Percentiles rank a stretch among this genome's conserved stretches.
These are phyloP conservation scores for Stephanodiscus triporus DNA, from an alignment of 108 stramenopile species.

Conservation along the genomic window DNA sequence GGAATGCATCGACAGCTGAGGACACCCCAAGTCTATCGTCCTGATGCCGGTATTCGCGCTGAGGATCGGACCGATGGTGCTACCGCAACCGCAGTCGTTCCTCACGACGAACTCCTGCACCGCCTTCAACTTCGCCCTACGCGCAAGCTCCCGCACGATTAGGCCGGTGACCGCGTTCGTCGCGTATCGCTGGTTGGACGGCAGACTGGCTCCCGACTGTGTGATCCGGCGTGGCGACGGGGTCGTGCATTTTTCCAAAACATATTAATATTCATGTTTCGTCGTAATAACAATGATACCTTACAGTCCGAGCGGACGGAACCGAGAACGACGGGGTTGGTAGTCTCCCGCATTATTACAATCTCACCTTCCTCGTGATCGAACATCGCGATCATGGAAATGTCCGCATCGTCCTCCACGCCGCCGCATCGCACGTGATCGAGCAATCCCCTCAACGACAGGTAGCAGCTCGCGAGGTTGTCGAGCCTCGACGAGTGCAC, in stretches of 20 bases:
- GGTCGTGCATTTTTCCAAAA: no score
- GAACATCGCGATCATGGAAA: slow-evolving; percentile 91
- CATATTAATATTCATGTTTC: no score
- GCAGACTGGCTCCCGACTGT: slow-evolving; percentile 75
- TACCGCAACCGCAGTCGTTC: slow-evolving; percentile 95
- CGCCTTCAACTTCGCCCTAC: slow-evolving; percentile 66
- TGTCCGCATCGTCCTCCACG: slow-evolving; percentile 61
- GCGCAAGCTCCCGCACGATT: slow-evolving; percentile 86
- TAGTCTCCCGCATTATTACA: no score
- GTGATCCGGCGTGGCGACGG: not conserved
- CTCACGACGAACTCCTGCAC: slow-evolving; percentile 93
- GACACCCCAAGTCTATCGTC: slow-evolving; percentile 96
- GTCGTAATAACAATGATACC: no score
- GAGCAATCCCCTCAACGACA: slow-evolving; percentile 73
- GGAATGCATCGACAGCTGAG: slow-evolving; percentile 96
- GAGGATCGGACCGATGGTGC: slow-evolving; percentile 96
- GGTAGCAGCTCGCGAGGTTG: slow-evolving; percentile 93
- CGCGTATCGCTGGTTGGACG: slow-evolving; percentile 96
- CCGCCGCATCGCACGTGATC: slow-evolving; percentile 58
- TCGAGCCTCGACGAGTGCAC: slow-evolving; percentile 93
- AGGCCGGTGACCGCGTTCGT: slow-evolving; percentile 90
- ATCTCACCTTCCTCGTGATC: slow-evolving; percentile 94
- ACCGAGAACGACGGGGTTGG: no score
- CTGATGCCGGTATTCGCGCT: slow-evolving; percentile 88
- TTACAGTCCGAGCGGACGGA: not conserved